Conservation (phyloP, 192 early-diverging fungal species). For the Coemansia sp. region DNA sequence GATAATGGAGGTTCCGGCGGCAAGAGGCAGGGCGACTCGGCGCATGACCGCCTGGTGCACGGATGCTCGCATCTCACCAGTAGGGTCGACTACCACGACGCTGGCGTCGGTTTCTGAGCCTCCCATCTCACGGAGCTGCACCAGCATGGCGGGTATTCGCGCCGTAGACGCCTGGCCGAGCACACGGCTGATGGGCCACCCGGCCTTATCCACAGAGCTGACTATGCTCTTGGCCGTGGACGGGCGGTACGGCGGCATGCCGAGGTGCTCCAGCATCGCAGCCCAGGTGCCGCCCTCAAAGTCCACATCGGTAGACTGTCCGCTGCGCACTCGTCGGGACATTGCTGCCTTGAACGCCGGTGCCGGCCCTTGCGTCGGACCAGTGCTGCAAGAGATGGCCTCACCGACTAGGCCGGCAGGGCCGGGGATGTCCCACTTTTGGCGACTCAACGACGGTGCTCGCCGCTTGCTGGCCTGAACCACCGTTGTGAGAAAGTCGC, state of each 20-base stretch:
- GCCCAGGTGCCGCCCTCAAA: constrained; percentile 47
- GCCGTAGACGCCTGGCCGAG: constrained; percentile 11
- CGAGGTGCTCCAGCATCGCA: constrained; percentile 34
- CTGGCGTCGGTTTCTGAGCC: constrained; percentile 27
- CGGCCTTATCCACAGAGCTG: constrained; percentile 1
- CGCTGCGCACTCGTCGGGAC: constrained; percentile 1
- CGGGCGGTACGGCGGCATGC: constrained; percentile 26
- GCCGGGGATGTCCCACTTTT: constrained; percentile 27
- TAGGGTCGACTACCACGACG: constrained; percentile 39
- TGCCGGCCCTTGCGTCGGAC: constrained; percentile 16
- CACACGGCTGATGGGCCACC: constrained; percentile 32
- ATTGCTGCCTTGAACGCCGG: constrained; percentile 33
- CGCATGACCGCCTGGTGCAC: constrained; percentile 30
- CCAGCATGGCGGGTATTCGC: constrained; percentile 31
- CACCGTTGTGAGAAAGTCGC: constrained; percentile 13
- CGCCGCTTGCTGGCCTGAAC: constrained; percentile 13
- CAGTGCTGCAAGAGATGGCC: not conserved
- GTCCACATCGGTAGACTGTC: constrained; percentile 20
- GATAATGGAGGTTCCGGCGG: constrained; percentile 33
- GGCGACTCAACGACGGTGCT: not conserved
- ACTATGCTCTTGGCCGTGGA: constrained; percentile 8
- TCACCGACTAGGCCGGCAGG: constrained; percentile 25
- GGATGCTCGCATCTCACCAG: constrained; percentile 42
- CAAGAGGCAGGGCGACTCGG: constrained; percentile 17
- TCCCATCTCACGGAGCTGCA: constrained; percentile 36